Percentiles rank a stretch among this genome's conserved stretches.
These are phyloP conservation scores for Erysimum cheiri DNA, from an alignment of 441 rosid species.

Conservation along the genomic window DNA sequence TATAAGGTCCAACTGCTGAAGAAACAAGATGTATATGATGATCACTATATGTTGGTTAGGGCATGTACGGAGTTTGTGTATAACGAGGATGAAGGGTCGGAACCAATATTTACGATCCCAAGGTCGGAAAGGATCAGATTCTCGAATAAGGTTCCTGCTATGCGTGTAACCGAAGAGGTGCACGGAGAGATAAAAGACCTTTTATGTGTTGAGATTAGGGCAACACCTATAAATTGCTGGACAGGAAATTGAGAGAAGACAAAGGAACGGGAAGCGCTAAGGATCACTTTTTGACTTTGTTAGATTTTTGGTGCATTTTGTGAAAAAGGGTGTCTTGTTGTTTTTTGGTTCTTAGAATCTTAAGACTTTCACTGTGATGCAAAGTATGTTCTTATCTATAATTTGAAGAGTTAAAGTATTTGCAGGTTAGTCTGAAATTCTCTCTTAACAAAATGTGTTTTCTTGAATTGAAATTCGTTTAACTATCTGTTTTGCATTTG, in stretches of 20 bases:
- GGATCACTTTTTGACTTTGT: too few relatives aligned
- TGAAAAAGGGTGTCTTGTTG: too few relatives aligned
- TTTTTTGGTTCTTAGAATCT: too few relatives aligned
- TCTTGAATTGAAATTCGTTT: too few relatives aligned
- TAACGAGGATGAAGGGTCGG: background rate
- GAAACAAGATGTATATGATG: background rate
- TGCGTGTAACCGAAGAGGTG: slow-evolving; percentile 6
- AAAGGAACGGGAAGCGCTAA: background rate
- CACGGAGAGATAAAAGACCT: background rate
- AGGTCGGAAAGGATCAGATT: slow-evolving; percentile 13
- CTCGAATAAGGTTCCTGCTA: slow-evolving; percentile 3
- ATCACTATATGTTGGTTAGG: background rate
- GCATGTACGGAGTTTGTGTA: background rate
- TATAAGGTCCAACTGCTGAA: slow-evolving; percentile 14
- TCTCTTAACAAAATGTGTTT: too few relatives aligned
- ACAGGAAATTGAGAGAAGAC: background rate
- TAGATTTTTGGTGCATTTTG: too few relatives aligned
- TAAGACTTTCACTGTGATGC: too few relatives aligned
- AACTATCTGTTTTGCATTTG: too few relatives aligned
- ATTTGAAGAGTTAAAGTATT: too few relatives aligned
- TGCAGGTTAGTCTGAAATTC: too few relatives aligned
- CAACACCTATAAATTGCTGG: background rate
- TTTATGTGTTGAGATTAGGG: background rate
- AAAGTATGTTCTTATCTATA: too few relatives aligned
- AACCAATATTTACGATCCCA: slow-evolving; percentile 16